Evolutionary conservation across 257 asterid species (phyloP).

Genomic region (Ilex aquifolium): DNA sequence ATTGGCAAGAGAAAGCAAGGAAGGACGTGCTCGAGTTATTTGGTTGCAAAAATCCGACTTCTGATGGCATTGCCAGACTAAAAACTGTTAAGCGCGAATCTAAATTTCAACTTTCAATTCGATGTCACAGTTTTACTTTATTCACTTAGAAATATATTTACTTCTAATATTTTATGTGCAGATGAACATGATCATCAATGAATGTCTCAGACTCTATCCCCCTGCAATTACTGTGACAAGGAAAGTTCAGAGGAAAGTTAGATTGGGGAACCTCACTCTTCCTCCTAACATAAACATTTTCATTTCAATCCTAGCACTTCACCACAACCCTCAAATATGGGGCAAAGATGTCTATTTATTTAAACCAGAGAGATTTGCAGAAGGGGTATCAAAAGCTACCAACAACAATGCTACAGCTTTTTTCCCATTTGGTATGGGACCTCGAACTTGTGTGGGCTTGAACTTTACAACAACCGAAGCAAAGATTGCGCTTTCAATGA

Average conservation of each 20-base stretch:
- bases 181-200: constrained; percentile 65
- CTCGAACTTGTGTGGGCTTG: constrained; percentile 55
- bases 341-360: constrained; percentile 48
- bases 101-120: not conserved
- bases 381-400: constrained; percentile 55
- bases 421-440: constrained; percentile 54
- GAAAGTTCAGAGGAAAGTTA: constrained; percentile 28
- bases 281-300: constrained; percentile 31
- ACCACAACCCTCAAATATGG: constrained; percentile 44
- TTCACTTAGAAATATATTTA: too few species aligned
- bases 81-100: constrained; percentile 33
- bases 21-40: constrained; percentile 32
- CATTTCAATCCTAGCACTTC: constrained; percentile 38
- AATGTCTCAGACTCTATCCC: constrained; percentile 51
- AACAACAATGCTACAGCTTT: constrained; percentile 43
- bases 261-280: constrained; percentile 28
- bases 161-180: constrained; percentile 9
- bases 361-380: constrained; percentile 49
- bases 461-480: constrained; percentile 53
- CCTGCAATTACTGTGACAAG: constrained; percentile 40
- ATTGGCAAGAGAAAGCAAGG: constrained; percentile 66
- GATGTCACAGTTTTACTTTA: not conserved
- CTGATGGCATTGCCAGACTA: constrained; percentile 50
- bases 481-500: constrained; percentile 48
- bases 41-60: constrained; percentile 29